A percentile compares a stretch with the other conserved stretches of the same genome.
phyloP scores from a whole-genome alignment of 2,329 filamentous ascomycete genomes.

The Penicillium sclerotigenum region DNA sequence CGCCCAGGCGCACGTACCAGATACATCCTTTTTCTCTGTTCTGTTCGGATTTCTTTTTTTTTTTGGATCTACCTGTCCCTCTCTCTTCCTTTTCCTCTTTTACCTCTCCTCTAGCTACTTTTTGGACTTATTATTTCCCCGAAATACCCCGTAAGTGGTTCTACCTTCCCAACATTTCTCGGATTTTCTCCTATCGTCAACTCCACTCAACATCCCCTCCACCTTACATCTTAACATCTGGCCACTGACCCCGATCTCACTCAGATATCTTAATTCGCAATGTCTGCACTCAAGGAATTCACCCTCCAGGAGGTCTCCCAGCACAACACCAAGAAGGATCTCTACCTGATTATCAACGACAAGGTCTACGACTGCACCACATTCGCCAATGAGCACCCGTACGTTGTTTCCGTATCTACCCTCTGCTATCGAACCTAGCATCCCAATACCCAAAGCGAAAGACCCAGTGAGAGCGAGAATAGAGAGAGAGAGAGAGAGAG shows the following conservation, averaged over 20 bases:
- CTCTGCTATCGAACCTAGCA: background rate
- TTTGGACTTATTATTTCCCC: background rate
- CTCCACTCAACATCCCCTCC: conserved; percentile 3
- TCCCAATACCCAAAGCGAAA: background rate
- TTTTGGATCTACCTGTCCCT: background rate
- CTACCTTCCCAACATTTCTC: conserved; percentile 2
- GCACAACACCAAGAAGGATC: conserved; percentile 89
- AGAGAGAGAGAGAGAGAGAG: no score
- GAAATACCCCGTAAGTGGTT: background rate
- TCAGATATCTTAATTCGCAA: conserved; percentile 32
- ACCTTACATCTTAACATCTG: background rate
- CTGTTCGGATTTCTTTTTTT: background rate
- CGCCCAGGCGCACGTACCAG: conserved; percentile 14
- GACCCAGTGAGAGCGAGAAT: background rate
- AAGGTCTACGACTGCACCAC: conserved; percentile 88
- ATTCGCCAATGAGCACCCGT: conserved; percentile 97
- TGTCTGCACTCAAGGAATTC: conserved; percentile 59
- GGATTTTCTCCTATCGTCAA: conserved; percentile 4
- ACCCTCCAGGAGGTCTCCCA: conserved; percentile 78
- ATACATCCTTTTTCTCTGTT: background rate
- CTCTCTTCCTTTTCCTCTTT: background rate
- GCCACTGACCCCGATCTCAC: background rate
- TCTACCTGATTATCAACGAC: conserved; percentile 89
- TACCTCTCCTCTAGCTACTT: background rate
- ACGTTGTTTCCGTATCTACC: conserved; percentile 40